Evolutionary conservation across 441 rosid species (phyloP).

Genomic region (Syzygium malaccense): DNA sequence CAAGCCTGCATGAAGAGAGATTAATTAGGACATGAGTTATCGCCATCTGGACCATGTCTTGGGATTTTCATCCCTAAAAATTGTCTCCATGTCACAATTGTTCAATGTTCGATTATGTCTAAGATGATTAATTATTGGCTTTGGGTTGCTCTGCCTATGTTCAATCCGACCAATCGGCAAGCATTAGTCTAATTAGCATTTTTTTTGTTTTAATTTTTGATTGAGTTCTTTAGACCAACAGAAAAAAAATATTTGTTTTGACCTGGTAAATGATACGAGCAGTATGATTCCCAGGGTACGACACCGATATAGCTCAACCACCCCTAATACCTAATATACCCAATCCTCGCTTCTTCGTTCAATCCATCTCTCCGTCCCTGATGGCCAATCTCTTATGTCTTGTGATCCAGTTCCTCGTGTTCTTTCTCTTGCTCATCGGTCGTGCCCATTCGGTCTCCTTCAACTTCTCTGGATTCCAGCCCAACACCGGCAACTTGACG

Average conservation of each 20-base stretch:
- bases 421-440: conserved; percentile 17
- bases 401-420: neutral
- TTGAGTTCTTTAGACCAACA: neutral
- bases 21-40: neutral
- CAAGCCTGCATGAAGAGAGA: neutral
- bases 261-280: neutral
- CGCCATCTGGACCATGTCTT: neutral
- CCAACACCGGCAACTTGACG: conserved; percentile 22
- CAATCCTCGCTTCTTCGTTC: neutral
- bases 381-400: neutral
- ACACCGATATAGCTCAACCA: neutral
- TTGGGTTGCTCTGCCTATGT: neutral
- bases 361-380: neutral
- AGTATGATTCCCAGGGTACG: neutral
- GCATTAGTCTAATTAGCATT: neutral
- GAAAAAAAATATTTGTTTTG: neutral
- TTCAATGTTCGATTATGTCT: neutral
- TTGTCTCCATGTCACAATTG: neutral
- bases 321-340: neutral
- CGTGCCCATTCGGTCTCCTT: conserved; percentile 33
- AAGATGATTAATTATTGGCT: neutral
- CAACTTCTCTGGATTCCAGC: conserved; percentile 31
- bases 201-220: neutral
- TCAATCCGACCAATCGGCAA: neutral
- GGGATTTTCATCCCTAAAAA: neutral